A percentile compares a stretch with the other conserved stretches of the same genome.
Conservation (phyloP, 2,329 filamentous ascomycete genomes). For the Phaeosphaeria sp. region DNA sequence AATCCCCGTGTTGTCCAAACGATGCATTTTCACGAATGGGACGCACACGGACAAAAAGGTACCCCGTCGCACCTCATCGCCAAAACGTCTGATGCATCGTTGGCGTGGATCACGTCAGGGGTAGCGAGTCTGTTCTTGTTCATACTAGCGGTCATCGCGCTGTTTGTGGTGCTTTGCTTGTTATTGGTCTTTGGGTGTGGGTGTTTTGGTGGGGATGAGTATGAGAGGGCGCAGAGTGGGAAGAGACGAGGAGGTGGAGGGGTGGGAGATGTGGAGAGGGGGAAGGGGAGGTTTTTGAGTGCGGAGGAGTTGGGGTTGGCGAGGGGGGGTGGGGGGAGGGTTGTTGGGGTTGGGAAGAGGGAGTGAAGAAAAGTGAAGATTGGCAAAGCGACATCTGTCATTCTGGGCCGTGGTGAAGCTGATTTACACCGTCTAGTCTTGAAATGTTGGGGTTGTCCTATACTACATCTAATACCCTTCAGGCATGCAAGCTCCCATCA, state of each 20-base stretch:
- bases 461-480: too few relatives aligned
- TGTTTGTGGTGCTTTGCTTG: conserved; percentile 35
- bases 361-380: conserved; percentile 33
- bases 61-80: conserved; percentile 28
- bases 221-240: conserved; percentile 31
- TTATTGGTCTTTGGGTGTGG: conserved; percentile 35
- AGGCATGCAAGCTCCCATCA: too few relatives aligned
- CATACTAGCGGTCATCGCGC: conserved; percentile 24
- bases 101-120: conserved; percentile 28
- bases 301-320: conserved; percentile 37
- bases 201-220: conserved; percentile 31
- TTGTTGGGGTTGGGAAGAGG: conserved; percentile 43
- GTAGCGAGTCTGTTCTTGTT: conserved; percentile 35
- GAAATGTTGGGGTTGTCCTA: too few relatives aligned
- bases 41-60: conserved; percentile 36
- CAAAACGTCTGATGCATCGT: conserved; percentile 13
- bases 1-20: conserved; percentile 4
- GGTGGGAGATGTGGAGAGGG: conserved; percentile 29
- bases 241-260: conserved; percentile 14
- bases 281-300: conserved; percentile 30
- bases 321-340: conserved; percentile 21
- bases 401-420: too few relatives aligned
- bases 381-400: too few relatives aligned
- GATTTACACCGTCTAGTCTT: too few relatives aligned
- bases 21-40: conserved; percentile 42